phyloP scores from a whole-genome alignment of 305 asterid species.

The Nicotiana rustica region DNA sequence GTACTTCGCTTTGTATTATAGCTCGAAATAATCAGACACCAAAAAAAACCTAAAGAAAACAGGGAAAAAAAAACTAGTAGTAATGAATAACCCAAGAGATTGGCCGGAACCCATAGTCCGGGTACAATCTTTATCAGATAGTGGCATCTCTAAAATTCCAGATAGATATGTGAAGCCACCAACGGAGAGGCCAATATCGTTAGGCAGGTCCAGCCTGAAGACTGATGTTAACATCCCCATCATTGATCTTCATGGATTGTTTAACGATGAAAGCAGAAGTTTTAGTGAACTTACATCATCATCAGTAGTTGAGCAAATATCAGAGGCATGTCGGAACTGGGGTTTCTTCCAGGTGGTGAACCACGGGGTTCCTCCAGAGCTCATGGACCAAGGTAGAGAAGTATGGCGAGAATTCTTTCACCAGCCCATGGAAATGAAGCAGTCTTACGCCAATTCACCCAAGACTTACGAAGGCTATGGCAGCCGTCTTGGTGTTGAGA shows the following conservation, averaged over 20 bases:
- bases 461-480: slow-evolving; percentile 88
- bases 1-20: background rate
- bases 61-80: background rate
- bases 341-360: slow-evolving; percentile 79
- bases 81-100: slow-evolving; percentile 38
- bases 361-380: slow-evolving; percentile 66
- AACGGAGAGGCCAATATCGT: slow-evolving; percentile 47
- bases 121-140: slow-evolving; percentile 71
- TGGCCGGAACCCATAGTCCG: slow-evolving; percentile 91
- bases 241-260: slow-evolving; percentile 52
- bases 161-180: slow-evolving; percentile 63
- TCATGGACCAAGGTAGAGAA: slow-evolving; percentile 65
- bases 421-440: slow-evolving; percentile 73
- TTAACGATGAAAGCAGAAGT: background rate
- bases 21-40: background rate
- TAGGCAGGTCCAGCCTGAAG: background rate
- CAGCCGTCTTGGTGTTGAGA: slow-evolving; percentile 74
- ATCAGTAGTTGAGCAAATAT: slow-evolving; percentile 42
- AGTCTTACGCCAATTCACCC: slow-evolving; percentile 71
- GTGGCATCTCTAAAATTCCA: slow-evolving; percentile 52
- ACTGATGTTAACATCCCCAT: slow-evolving; percentile 53
- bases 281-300: slow-evolving; percentile 28
- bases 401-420: slow-evolving; percentile 78
- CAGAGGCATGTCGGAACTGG: slow-evolving; percentile 72
- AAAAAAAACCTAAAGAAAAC: background rate